Base-by-base conservation (phyloP, 2,329 filamentous ascomycete species). In the Pestalotiopsis sp. region DNA sequence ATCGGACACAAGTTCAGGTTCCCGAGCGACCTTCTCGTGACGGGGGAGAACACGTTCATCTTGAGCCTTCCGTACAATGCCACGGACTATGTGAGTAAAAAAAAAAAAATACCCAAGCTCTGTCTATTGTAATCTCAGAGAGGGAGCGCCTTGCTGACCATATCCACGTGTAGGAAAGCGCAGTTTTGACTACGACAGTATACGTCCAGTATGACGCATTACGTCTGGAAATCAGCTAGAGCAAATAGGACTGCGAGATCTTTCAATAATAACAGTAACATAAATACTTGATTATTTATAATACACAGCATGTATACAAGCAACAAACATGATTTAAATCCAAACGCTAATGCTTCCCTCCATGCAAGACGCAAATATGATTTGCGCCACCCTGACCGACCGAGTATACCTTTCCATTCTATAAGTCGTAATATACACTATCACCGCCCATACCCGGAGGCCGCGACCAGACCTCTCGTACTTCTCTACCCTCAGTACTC, bases 121-220 rank as follows among this genome's bases (percentile, higher is more conserved):
- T 23, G 20, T 23, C 20, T 23, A 23, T 23, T 23, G 20, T 23
- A n/a, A 12, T 13, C 31, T 20, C 13, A 14, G n/a, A n/a, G 12
- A 40, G 14, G 12, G 7, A 62, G 7, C 4, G n/a, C 11, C 7
- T 62, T 62, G 59, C 36, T 62, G 2, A 41, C 59, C 31, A 23
- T 20, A 5, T 12, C 2, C 6, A 40, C 11, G 7, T 38, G 7
- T 84, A 85, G 17, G 87, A 91, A 78, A 84, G 84, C 38, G 89
- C 89, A 0, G 65, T 90, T 9, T 72, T 91, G 68, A 83, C 88
- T 0, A 78, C 79, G 58, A 84, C 83, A 0, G 81, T 89, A 0
- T 91, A 91, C 76, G 85, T 91, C 5, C 89, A 91, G 79, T 91
- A 92, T 71, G 89, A 91, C 78, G 89, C 90, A 2, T 73, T 91